Conservation (phyloP, 2,329 filamentous ascomycete species). For the Fusarium sp. region DNA sequence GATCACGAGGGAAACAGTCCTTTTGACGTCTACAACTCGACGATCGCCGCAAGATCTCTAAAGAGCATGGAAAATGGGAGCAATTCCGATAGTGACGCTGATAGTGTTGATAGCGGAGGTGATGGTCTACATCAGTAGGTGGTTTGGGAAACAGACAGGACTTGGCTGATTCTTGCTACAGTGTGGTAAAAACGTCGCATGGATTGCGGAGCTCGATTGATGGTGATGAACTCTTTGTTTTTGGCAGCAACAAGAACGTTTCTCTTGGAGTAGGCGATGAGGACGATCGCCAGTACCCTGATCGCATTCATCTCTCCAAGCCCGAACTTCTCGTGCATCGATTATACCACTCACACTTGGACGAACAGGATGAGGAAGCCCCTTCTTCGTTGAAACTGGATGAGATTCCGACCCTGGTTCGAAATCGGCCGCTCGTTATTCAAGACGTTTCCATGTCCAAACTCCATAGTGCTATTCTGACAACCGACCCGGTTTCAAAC, state of each 20-base stretch:
- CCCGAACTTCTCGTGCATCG: conserved; percentile 79
- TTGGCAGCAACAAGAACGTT: conserved; percentile 96
- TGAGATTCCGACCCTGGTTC: conserved; percentile 77
- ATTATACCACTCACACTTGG: conserved; percentile 75
- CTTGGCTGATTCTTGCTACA: conserved; percentile 30
- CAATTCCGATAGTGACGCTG: conserved; percentile 61
- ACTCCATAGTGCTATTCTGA: conserved; percentile 88
- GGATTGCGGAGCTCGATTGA: conserved; percentile 30
- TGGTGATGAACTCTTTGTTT: conserved; percentile 90
- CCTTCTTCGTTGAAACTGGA: conserved; percentile 44
- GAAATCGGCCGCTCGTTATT: conserved; percentile 76
- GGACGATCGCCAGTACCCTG: conserved; percentile 92
- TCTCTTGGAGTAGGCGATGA: conserved; percentile 94
- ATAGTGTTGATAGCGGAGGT: conserved; percentile 60
- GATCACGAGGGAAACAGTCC: conserved; percentile 95
- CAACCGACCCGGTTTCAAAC: conserved; percentile 86
- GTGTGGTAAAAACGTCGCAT: conserved; percentile 29
- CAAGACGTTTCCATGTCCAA: conserved; percentile 90
- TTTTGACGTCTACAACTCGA: conserved; percentile 90
- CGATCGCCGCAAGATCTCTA: conserved; percentile 80
- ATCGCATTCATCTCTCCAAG: conserved; percentile 79
- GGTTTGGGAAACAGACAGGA: background rate
- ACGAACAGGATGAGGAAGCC: conserved; percentile 51
- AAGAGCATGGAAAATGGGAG: conserved; percentile 58
- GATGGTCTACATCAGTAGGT: conserved; percentile 45